Base-by-base conservation (phyloP, 768 basidiomycete genomes). In the Mycena kentingensis region DNA sequence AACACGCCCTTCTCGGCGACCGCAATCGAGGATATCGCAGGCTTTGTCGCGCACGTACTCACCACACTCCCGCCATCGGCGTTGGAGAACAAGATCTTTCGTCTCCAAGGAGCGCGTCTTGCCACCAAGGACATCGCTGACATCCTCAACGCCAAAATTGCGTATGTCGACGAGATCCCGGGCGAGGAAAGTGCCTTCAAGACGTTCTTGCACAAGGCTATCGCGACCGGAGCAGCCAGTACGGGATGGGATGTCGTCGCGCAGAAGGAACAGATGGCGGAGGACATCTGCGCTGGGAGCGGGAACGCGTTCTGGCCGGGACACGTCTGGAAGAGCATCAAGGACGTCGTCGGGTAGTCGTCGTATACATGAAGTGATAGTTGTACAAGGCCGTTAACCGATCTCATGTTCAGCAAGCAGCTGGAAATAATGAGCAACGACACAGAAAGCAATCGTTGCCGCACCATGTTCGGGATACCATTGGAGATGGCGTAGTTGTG, bases 401-500 rank as follows among this genome's bases (percentile, higher is more conserved):
- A 90, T 89, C 70, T 98, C 95, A 60, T 98, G 90, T 65, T 97
- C 95, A 2, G 91, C 92, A 47, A 98, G 73, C 12, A 98, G 77
- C 95, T 95, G 27, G 51, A 25, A 34, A 49, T 22, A 28, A 56
- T 51, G 35, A 41, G 38, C 34, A 52, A 27, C 19, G 42, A 2
- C 37, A 19, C 21, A 34, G 7, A 22, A 34, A 31, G 39, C 26
- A 41, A 28, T 19, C 26, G 24, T 46, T 37, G 16, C 37, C 75
- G 62, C 58, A 95, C 96, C 96, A 98, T 98, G 76, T 98, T 98
- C 5, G 96, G 94, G 57, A 99, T 98, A 12, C 95, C 95, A 65
- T 87, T 95, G 42, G 84, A 86, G 63, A 99, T 92, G 22, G 87
- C 85, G 64, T 97, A 98, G 16, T 84, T 77, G 61, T 98, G 96